phyloP scores from a whole-genome alignment of 1,139 yeast species.

The Blastobotrys raffinosifermentans region DNA sequence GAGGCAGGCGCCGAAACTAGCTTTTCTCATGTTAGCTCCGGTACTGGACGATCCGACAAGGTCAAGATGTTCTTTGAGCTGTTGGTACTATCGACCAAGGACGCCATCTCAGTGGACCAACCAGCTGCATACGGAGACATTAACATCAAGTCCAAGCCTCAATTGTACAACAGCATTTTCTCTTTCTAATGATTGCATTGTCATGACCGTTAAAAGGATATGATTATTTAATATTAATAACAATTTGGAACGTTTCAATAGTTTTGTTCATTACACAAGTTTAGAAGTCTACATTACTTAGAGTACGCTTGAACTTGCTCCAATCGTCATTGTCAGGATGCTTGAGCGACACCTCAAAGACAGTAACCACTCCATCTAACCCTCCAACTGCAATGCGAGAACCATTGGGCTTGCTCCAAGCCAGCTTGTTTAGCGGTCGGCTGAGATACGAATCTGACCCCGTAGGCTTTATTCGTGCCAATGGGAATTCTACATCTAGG shows the following conservation, averaged over 20 bases:
- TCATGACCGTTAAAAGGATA: no score
- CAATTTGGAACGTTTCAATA: slow-evolving; percentile 3
- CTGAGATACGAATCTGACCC: slow-evolving; percentile 7
- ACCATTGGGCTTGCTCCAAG: slow-evolving; percentile 28
- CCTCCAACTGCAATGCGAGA: slow-evolving; percentile 34
- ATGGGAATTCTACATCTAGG: slow-evolving; percentile 38
- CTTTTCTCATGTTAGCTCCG: slow-evolving; percentile 16
- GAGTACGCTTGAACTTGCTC: slow-evolving; percentile 14
- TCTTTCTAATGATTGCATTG: no score
- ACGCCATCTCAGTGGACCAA: slow-evolving; percentile 62
- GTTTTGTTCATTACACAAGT: neutral
- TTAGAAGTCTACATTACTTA: slow-evolving; percentile 10
- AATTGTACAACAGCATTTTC: no score
- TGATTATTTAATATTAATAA: neutral
- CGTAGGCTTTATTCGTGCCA: slow-evolving; percentile 27
- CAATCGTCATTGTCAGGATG: slow-evolving; percentile 20
- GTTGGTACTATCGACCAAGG: slow-evolving; percentile 74
- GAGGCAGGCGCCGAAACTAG: slow-evolving; percentile 11
- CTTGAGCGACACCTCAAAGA: slow-evolving; percentile 23
- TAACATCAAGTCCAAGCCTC: slow-evolving; percentile 45
- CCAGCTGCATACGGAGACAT: slow-evolving; percentile 57
- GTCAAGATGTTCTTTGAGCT: slow-evolving; percentile 70
- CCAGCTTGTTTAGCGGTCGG: slow-evolving; percentile 26
- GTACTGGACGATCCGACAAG: slow-evolving; percentile 20
- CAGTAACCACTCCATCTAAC: slow-evolving; percentile 31